A percentile compares a stretch with the other conserved stretches of the same genome.
These are phyloP conservation scores for Fusarium sulawesiense DNA, from an alignment of 2,329 filamentous ascomycete genomes.

Conservation along the genomic window DNA sequence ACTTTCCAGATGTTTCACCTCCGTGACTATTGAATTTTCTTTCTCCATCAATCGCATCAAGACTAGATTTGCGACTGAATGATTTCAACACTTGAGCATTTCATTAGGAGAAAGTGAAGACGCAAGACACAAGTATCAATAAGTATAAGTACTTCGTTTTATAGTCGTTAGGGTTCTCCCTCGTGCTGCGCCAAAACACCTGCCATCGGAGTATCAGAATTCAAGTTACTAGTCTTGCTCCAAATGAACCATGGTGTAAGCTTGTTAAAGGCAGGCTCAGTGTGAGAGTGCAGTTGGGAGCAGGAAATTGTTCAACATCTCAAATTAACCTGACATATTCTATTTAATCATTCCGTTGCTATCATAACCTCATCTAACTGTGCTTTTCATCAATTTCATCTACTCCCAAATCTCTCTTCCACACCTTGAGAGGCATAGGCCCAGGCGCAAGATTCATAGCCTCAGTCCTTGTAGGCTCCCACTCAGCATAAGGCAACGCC, in stretches of 20 bases:
- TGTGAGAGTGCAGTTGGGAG: background rate
- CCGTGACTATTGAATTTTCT: background rate
- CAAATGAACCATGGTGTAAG: background rate
- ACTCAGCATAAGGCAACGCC: slow-evolving; percentile 38
- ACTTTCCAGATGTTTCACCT: background rate
- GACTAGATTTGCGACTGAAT: too few species aligned
- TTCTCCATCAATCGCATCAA: background rate
- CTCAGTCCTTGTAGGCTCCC: slow-evolving; percentile 36
- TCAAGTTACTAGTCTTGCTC: fast-evolving
- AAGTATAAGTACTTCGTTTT: background rate
- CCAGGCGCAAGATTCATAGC: slow-evolving; percentile 39
- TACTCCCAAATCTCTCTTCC: slow-evolving; percentile 32
- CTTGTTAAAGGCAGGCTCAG: background rate
- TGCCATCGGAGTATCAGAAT: background rate
- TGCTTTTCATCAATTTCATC: slow-evolving; percentile 21
- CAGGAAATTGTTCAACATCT: background rate
- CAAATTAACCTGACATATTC: background rate
- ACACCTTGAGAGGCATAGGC: slow-evolving; percentile 42
- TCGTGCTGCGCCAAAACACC: too few species aligned
- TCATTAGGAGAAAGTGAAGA: background rate
- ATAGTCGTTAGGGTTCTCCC: too few species aligned
- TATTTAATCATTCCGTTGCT: background rate
- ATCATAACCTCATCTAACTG: background rate
- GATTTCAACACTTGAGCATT: too few species aligned
- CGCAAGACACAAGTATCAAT: background rate